These are phyloP conservation scores for Venturia pyrina DNA, from an alignment of 2,329 filamentous ascomycete genomes.

Conservation along the genomic window DNA sequence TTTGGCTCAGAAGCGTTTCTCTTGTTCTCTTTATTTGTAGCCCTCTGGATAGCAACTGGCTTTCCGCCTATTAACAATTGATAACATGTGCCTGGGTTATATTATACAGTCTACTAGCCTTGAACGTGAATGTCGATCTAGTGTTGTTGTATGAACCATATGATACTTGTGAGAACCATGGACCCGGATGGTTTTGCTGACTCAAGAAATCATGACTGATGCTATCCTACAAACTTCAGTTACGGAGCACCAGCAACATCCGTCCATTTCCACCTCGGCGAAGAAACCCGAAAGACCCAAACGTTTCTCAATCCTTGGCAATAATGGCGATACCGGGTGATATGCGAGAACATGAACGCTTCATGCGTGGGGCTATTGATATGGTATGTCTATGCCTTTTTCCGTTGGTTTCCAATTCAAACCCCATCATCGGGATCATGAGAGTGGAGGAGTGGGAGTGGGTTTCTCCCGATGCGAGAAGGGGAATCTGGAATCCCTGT, in stretches of 20 bases:
- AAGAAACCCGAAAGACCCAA: too few species aligned
- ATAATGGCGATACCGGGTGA: slow-evolving; percentile 2
- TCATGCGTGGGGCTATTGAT: slow-evolving; percentile 76
- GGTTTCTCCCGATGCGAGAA: neutral
- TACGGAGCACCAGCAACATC: too few species aligned
- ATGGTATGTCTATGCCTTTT: slow-evolving; percentile 50
- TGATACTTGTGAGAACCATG: too few species aligned
- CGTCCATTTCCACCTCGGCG: neutral
- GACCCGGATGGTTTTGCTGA: too few species aligned
- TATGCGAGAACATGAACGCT: slow-evolving; percentile 41
- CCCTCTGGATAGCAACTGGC: neutral
- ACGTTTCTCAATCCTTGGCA: neutral
- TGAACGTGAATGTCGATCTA: too few species aligned
- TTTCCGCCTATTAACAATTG: neutral
- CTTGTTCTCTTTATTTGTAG: neutral
- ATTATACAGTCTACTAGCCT: too few species aligned
- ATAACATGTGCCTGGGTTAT: neutral
- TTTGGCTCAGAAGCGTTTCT: neutral
- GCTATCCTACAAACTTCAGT: too few species aligned
- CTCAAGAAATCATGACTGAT: too few species aligned
- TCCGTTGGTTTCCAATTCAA: too few species aligned
- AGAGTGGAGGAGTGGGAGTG: neutral
- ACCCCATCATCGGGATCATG: neutral
- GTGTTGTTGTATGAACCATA: too few species aligned
- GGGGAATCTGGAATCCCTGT: neutral